Conservation (phyloP, 768 basidiomycete genomes). For the Paxillus involutus region DNA sequence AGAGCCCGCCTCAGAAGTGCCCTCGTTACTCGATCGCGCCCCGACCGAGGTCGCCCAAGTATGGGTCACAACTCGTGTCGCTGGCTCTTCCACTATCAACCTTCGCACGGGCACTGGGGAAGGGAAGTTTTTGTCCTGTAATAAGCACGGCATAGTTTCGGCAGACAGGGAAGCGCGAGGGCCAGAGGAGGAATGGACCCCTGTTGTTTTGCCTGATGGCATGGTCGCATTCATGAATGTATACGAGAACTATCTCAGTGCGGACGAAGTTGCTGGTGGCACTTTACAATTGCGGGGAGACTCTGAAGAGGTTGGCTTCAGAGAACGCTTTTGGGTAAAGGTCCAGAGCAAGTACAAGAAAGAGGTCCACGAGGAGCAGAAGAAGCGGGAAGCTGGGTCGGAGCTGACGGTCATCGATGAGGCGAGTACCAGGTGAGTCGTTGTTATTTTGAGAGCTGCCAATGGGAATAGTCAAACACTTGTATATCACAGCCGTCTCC, state of each 20-base stretch:
- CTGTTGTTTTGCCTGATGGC: conserved; percentile 76
- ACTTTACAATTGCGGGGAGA: conserved; percentile 77
- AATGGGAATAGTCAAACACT: not conserved
- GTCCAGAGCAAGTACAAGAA: conserved; percentile 88
- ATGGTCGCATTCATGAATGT: conserved; percentile 88
- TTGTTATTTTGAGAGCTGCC: conserved; percentile 2
- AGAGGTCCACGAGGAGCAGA: conserved; percentile 78
- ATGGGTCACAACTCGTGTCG: conserved; percentile 87
- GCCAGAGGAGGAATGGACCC: conserved; percentile 93
- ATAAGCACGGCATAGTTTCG: conserved; percentile 80
- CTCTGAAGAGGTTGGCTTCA: conserved; percentile 81
- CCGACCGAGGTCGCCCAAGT: conserved; percentile 87
- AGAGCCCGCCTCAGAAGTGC: conserved; percentile 46
- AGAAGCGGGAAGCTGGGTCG: conserved; percentile 59
- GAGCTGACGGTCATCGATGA: conserved; percentile 66
- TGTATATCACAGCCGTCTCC: conserved; percentile 49
- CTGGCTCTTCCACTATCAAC: conserved; percentile 83
- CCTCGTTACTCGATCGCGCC: conserved; percentile 57
- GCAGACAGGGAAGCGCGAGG: conserved; percentile 88
- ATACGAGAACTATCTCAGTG: conserved; percentile 82
- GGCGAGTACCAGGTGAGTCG: conserved; percentile 65
- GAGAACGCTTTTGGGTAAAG: conserved; percentile 86
- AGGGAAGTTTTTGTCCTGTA: conserved; percentile 88
- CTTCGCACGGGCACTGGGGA: conserved; percentile 84
- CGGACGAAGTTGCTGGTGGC: conserved; percentile 89